phyloP scores from a whole-genome alignment of 257 asterid genomes.

The Penstemon eatonii region DNA sequence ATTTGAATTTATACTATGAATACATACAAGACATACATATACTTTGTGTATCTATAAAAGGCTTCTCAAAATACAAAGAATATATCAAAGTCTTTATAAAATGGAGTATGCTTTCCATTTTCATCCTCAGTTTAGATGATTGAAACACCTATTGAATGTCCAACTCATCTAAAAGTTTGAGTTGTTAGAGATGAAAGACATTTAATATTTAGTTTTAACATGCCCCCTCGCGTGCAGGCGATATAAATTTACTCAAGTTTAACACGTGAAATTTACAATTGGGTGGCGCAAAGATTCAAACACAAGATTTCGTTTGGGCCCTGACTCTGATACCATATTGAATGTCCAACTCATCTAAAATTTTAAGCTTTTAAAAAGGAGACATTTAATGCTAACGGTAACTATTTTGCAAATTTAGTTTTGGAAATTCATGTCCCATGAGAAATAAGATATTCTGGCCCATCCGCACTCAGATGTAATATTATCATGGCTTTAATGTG shows the following conservation, averaged over 20 bases:
- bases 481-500: constrained; percentile 13
- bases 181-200: no score
- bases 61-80: constrained; percentile 20
- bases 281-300: no score
- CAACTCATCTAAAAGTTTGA: no score
- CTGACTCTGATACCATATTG: no score
- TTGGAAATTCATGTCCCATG: not conserved
- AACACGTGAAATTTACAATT: no score
- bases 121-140: constrained; percentile 25
- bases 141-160: not conserved
- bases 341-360: no score
- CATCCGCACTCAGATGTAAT: constrained; percentile 10
- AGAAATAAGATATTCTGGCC: constrained; percentile 21
- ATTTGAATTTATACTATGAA: not conserved
- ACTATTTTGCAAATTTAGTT: constrained; percentile 9
- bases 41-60: not conserved
- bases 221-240: no score
- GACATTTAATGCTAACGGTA: not conserved
- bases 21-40: not conserved
- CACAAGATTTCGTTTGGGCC: no score
- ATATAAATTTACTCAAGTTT: no score
- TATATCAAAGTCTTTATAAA: constrained; percentile 12
- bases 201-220: no score
- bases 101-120: not conserved
- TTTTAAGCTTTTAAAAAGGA: no score